Base-by-base conservation (phyloP, 1,284 basidiomycete genomes). In the Ceratobasidium sp. region DNA sequence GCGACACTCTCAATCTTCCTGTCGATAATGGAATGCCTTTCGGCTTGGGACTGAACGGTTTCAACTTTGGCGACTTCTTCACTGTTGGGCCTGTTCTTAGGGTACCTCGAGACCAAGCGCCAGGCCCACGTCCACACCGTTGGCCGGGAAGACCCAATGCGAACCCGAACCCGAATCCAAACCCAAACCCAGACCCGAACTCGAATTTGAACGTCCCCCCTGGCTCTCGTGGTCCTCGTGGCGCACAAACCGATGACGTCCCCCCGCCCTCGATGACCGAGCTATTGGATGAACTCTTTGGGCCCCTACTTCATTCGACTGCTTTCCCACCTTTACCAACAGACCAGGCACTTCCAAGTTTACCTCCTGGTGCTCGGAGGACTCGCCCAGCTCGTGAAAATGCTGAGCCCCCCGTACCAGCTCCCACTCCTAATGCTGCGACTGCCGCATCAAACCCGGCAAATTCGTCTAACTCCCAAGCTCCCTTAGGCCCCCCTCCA, bases 1-100 rank as follows among this genome's bases (percentile, higher is more conserved):
- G 88, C 64, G 72, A 73, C n/a, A 62, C 72, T 14, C 64, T 73
- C n/a, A 55, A 32, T 16, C 44, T 73, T 21, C 64, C 64, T 18
- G 28, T 52, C 14, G 64, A 69, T 16, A 52, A 69, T 8, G 38
- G 28, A 14, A 23, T 43, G 18, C 30, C 63, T 3, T 38, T 49
- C 32, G 23, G 41, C 46, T 41, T 57, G 52, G 52, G 49, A 14
- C 52, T 41, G 21, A 41, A 41, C n/a, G 64, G 64, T 26, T 57
- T 57, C 46, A 69, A 69, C 46, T 57, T 69, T 26, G 30, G 52
- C n/a, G 64, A 69, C 38, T 57, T 55, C 13, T 69, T 69, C 26
- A 69, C 50, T 26, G 52, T 69, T 23, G 64, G 64, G 16, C 64
- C 64, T 16, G 52, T 69, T 23, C 50, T 69, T 43, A 50, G 64